Evolutionary conservation across 441 rosid genomes (phyloP), one percentile per base, ranked within the genome.

Genomic region (Aquilaria agallochum): DNA sequence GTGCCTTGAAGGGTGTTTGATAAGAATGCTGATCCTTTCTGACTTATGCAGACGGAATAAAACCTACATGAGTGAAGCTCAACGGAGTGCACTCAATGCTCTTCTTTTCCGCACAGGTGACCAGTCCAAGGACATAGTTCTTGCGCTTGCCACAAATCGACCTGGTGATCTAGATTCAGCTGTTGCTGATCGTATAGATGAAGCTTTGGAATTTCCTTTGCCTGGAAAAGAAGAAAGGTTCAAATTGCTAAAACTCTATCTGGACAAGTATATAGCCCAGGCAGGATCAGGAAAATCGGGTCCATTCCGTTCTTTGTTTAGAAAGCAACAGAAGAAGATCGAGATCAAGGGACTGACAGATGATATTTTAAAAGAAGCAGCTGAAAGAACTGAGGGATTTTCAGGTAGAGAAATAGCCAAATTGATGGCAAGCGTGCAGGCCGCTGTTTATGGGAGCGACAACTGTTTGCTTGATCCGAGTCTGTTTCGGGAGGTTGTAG

Each of bases 121-220:
- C 71, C 98, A 95, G 67, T 91, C 95, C 66, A 91, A 89, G 77
- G 97, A 95, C 72, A 86, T 89, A 55, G 97, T 92, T 68, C 86
- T 89, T 58, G 97, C 93, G 13, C 96, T 95, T 36, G 97, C 97
- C 40, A 91, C 97, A 31, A 95, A 94, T 69, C 79, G 92, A 56
- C 97, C 97, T 12, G 97, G 97, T 59, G 97, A 91, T 75, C 86
- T 95, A 49, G 99, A 95, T 82, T 83, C 96, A 67, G 99, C 97
- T 13, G 92, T 89, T 57, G 80, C 92, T 46, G 96, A 91, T 66
- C 91, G 97, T 53, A 84, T 95, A 1, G 99, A 92, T 58, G 96
- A 94, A 73, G 89, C 80, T 72, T 76, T 84, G 15, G 97, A 91
- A 62, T 85, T 94, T 70, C 96, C 99, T 3, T 76, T 94, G 64